Conservation (phyloP, 106 monocot genomes). For the Ottelia alismoides region DNA sequence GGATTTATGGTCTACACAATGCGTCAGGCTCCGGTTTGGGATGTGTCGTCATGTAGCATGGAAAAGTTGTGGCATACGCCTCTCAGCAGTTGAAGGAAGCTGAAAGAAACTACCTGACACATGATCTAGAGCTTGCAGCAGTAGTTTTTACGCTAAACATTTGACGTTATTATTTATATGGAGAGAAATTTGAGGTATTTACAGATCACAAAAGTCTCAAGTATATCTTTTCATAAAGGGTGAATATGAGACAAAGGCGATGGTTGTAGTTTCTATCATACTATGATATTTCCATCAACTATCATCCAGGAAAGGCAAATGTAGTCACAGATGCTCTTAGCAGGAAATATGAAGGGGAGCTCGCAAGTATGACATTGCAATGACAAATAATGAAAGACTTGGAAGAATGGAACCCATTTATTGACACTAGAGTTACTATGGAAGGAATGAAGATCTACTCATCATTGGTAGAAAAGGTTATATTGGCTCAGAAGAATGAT, state of each 20-base stretch:
- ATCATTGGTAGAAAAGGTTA: no score
- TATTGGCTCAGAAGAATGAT: no score
- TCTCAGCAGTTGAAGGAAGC: not conserved
- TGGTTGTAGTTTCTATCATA: not conserved
- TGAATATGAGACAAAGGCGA: not conserved
- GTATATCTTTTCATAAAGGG: not conserved
- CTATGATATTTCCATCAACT: not conserved
- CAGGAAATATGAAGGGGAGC: no score
- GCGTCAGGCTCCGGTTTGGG: not conserved
- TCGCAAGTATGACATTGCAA: no score
- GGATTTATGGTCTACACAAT: not conserved
- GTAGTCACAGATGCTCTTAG: not conserved
- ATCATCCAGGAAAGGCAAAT: not conserved
- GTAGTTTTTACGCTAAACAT: not conserved
- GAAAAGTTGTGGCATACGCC: not conserved
- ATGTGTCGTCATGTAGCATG: not conserved
- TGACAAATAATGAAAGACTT: no score
- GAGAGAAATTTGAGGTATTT: not conserved
- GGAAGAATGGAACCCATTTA: not conserved
- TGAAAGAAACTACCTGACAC: not conserved
- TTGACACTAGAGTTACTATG: not conserved
- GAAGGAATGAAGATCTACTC: no score
- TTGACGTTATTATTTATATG: not conserved
- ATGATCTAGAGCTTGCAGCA: not conserved
- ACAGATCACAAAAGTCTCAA: not conserved